Evolutionary conservation across 2,329 filamentous ascomycete species (phyloP), one percentile per base, ranked within the genome.

Genomic region (Aspergillus calidoustus): DNA sequence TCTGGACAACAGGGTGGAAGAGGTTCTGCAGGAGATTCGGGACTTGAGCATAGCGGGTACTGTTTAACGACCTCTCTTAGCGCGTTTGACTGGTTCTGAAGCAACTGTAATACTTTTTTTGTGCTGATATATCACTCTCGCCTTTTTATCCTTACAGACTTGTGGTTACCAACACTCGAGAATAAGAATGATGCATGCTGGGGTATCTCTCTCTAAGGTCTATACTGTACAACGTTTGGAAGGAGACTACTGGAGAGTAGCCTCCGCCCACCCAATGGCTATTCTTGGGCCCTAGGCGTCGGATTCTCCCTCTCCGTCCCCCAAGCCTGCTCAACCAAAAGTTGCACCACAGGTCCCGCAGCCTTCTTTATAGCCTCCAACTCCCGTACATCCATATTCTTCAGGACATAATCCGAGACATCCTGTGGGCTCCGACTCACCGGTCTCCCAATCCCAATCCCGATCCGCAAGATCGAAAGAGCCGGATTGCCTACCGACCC

Each of bases 11-110:
- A 83, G 92, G 67, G 95, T 99, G 31, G 95, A 99, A 80, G 90
- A 98, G 79, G 95, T 98, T 47, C 76, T 99, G 79, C 93, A 97
- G 74, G 93, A 99, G 83, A 99, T 99, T 77, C 85, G 95, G 68
- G 95, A 98, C 80, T 79, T 99, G 79, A 98, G 94, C 79, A 99
- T 99, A 83, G 87, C 88, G 38, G 88, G 88, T 22, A 89, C 87
- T n/a, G 87, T 89, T 59, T 87, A 73, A 70, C 61, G 46, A 48
- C 44, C 57, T 67, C 55, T 50, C 64, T 59, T n/a, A 49, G 44
- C 56, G 34, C 54, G 54, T 61, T 65, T 54, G 30, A 66, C 19
- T 54, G 22, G 28, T 23, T 19, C 13, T 31, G 50, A 34, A 28
- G 13, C 48, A 50, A 17, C 19, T 22, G 34, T 51, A 25, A 44